phyloP scores from a whole-genome alignment of 169 alveolate genomes.

The Cryptosporidium bovis region DNA sequence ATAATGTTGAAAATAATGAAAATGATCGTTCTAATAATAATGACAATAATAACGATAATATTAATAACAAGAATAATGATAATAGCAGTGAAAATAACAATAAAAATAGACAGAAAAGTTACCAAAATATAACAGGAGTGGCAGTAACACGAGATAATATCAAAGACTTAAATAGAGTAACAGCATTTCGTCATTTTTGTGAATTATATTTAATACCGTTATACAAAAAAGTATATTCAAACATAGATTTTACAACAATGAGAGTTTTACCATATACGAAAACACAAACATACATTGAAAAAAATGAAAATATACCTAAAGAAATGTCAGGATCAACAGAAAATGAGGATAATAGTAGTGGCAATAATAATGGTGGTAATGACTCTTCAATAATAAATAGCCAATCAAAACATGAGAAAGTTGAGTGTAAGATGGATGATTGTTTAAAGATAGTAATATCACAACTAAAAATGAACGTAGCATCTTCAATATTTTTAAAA shows the following conservation, averaged over 20 bases:
- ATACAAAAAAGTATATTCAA: slow-evolving; percentile 27
- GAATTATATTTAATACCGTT: slow-evolving; percentile 63
- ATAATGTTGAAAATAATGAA: not conserved
- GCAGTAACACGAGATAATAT: slow-evolving; percentile 74
- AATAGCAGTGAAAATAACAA: not conserved
- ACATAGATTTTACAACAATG: slow-evolving; percentile 47
- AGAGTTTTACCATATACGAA: slow-evolving; percentile 46
- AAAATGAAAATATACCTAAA: slow-evolving; percentile 11
- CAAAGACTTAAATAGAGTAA: slow-evolving; percentile 62
- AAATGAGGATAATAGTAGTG: not conserved
- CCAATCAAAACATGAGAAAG: slow-evolving; percentile 57
- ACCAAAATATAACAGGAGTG: slow-evolving; percentile 12
- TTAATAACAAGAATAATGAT: not conserved
- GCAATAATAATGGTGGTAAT: not conserved
- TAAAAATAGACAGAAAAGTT: not conserved
- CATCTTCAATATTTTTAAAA: slow-evolving; percentile 37
- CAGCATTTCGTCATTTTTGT: slow-evolving; percentile 73
- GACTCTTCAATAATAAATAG: not conserved
- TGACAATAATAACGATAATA: not conserved
- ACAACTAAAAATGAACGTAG: slow-evolving; percentile 53
- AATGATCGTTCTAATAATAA: not conserved
- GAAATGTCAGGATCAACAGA: slow-evolving; percentile 4
- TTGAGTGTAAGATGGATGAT: slow-evolving; percentile 49
- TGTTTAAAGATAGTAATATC: slow-evolving; percentile 67
- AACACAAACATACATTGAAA: not conserved